Conservation (phyloP, 2,329 filamentous ascomycete genomes). For the Phoma herbarum region DNA sequence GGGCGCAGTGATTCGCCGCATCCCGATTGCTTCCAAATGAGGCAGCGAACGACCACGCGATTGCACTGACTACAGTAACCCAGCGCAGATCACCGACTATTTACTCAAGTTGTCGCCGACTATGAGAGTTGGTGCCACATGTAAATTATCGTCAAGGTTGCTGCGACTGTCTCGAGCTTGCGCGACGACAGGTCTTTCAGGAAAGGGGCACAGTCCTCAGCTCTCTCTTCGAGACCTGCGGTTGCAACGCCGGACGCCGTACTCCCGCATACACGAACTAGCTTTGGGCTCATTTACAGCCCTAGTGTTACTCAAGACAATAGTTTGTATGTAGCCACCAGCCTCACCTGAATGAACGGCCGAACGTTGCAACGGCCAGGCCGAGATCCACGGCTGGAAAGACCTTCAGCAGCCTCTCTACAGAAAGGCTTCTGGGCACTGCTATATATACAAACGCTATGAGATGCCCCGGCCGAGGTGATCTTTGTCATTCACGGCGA, state of each 20-base stretch:
- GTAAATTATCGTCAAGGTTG: background rate
- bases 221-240: background rate
- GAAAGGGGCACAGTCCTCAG: conserved; percentile 8
- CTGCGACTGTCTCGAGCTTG: conserved; percentile 6
- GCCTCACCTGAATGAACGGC: conserved; percentile 5
- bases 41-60: background rate
- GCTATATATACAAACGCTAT: background rate
- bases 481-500: background rate
- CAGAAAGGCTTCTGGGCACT: background rate
- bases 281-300: conserved; percentile 1
- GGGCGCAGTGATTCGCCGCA: conserved; percentile 7
- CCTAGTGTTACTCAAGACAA: background rate
- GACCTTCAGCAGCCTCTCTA: background rate
- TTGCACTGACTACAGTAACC: conserved; percentile 5
- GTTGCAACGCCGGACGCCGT: conserved; percentile 2
- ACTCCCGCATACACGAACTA: conserved; percentile 8
- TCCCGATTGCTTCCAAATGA: conserved; percentile 7
- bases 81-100: conserved; percentile 7
- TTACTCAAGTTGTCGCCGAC: conserved; percentile 14
- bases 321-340: background rate
- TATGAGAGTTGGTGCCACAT: conserved; percentile 3
- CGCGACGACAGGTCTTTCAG: conserved; percentile 1
- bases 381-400: background rate
- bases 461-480: background rate
- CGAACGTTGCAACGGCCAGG: background rate